These are phyloP conservation scores for Globisporangium barbulae DNA, from an alignment of 352 stramenopile species.

Conservation along the genomic window DNA sequence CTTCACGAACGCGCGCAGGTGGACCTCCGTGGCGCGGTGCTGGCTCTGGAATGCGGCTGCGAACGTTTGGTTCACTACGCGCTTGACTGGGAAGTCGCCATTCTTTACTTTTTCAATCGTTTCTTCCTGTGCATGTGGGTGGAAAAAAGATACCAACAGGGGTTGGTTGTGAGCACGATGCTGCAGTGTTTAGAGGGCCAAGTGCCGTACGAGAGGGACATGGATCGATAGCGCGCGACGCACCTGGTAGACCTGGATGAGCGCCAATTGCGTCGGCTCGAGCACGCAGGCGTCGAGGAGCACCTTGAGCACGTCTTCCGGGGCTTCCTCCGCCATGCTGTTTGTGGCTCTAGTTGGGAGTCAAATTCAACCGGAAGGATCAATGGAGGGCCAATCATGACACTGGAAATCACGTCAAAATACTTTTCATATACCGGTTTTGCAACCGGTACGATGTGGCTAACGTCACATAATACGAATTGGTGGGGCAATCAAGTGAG, in stretches of 20 bases:
- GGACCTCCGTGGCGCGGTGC: conserved; percentile 48
- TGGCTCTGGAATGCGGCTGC: conserved; percentile 49
- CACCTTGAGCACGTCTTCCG: conserved; percentile 61
- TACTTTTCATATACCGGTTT: too few relatives aligned
- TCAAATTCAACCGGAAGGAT: conserved; percentile 17
- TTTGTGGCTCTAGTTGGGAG: conserved; percentile 1
- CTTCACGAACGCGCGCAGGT: conserved; percentile 49
- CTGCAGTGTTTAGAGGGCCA: neutral
- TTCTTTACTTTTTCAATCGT: conserved; percentile 57
- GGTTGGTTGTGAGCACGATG: neutral
- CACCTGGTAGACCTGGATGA: conserved; percentile 65
- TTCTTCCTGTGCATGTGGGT: conserved; percentile 37
- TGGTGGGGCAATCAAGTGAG: neutral
- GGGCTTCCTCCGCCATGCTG: conserved; percentile 15
- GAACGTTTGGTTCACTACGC: conserved; percentile 58
- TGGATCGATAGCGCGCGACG: neutral
- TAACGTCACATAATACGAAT: neutral
- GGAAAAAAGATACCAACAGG: neutral
- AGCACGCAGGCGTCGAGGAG: conserved; percentile 55
- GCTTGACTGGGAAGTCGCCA: conserved; percentile 61
- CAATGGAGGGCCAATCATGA: conserved; percentile 27
- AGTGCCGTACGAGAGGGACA: neutral
- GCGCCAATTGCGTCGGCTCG: conserved; percentile 38
- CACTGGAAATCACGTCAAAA: conserved; percentile 15
- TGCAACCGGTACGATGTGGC: neutral